Evolutionary conservation across 2,329 filamentous ascomycete species (phyloP).

Genomic region (Lasiodiplodia theobromae): DNA sequence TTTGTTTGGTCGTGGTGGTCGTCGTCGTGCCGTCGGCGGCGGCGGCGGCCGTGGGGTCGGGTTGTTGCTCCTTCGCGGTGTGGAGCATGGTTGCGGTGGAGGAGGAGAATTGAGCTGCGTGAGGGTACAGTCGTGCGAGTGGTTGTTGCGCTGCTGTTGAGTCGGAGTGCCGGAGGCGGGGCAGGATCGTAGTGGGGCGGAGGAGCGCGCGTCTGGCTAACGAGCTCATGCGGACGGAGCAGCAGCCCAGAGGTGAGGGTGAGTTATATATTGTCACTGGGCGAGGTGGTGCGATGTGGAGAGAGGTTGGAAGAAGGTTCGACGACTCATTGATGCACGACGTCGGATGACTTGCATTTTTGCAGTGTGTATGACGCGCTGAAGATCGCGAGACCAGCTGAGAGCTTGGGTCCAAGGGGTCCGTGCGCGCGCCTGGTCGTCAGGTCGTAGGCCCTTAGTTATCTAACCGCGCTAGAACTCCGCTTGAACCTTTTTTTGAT

Average conservation of each 20-base stretch:
- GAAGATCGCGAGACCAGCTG: neutral
- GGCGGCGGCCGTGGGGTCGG: conserved; percentile 6
- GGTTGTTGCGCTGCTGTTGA: neutral
- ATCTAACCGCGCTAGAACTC: too few relatives aligned
- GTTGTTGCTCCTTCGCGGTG: neutral
- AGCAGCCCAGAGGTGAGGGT: neutral
- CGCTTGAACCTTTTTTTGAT: too few relatives aligned
- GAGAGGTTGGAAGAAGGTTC: neutral
- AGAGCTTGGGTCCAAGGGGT: too few relatives aligned
- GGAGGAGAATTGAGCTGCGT: neutral
- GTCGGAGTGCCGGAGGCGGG: neutral
- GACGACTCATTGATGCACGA: neutral
- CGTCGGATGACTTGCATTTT: neutral
- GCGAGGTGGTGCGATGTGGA: neutral
- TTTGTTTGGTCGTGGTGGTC: conserved; percentile 30
- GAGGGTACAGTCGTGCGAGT: neutral
- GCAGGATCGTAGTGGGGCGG: neutral
- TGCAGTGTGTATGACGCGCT: neutral
- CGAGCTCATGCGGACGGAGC: neutral
- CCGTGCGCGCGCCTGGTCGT: too few relatives aligned
- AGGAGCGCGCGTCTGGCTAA: neutral
- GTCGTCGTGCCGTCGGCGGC: neutral
- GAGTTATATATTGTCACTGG: neutral
- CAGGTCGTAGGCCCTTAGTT: too few relatives aligned
- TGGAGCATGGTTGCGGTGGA: conserved; percentile 4